Evolutionary conservation across 2,329 filamentous ascomycete species (phyloP), one percentile per base, ranked within the genome.

Genomic region (Fonsecaea erecta): DNA sequence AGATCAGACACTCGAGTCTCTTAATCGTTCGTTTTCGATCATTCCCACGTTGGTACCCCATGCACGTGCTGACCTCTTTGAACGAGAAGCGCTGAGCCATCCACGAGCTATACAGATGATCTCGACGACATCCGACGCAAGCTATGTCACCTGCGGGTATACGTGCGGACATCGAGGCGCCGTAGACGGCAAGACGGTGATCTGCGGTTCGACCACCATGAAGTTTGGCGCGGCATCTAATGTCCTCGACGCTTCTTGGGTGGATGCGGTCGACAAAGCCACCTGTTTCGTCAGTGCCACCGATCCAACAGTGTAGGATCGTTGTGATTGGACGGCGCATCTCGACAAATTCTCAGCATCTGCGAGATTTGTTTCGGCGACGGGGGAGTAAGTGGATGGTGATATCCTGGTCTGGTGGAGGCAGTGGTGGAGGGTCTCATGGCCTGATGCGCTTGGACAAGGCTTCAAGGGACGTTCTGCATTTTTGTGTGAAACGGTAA

Each of bases 241-340:
- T 32, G 34, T 53, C 30, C 58, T 60, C 48, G 58, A 60, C 24
- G 32, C 34, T 8, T 60, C 58, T 24, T 60, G 58, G 58, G 58
- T 53, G 3, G 24, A 60, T 32, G 53, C 58, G 18, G 48, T 60
- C 30, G 32, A 28, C 11, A 16, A 18, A 12, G 58, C 46, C 16
- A 24, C 37, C 3, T 60, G 58, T 14, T 60, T 60, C 26, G 46
- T 52, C 58, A 53, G 48, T 46, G 32, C 48, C 2, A 52, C 34
- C 11, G 58, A 60, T 53, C 58, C 58, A 30, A 60, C 58, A 28
- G 58, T 40, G 57, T 60, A 60, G 53, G 58, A 21, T 14, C 18
- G 57, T n/a, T n/a, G 28, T n/a, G 8, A 11, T 28, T 24, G 4
- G 6, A 24, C 3, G n/a, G 30, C 48, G 30, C 40, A 51, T 35